These are phyloP conservation scores for Termitomyces sp. DNA, from an alignment of 768 basidiomycete species.

Conservation along the genomic window DNA sequence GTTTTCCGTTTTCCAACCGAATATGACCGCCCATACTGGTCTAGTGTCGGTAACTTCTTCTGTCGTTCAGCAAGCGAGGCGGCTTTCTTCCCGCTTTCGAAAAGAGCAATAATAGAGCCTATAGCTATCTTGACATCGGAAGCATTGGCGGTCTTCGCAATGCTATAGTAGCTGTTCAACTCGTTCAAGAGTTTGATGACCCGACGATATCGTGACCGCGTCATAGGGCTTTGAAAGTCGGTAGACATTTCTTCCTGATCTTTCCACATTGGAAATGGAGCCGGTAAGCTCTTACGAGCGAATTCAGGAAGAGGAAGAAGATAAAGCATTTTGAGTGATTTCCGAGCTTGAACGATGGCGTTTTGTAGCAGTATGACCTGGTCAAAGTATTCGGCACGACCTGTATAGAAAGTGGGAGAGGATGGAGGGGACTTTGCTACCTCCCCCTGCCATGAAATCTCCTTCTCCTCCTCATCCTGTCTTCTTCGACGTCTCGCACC, in stretches of 20 bases:
- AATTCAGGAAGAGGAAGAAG: conserved; percentile 79
- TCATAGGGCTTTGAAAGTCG: conserved; percentile 57
- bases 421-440: conserved; percentile 37
- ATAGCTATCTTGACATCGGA: conserved; percentile 51
- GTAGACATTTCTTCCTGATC: conserved; percentile 52
- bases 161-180: conserved; percentile 57
- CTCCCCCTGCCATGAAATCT: conserved; percentile 10
- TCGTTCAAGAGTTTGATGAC: conserved; percentile 60
- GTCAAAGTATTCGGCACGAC: conserved; percentile 72
- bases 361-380: conserved; percentile 62
- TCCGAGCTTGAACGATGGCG: conserved; percentile 55
- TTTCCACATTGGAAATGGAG: conserved; percentile 67
- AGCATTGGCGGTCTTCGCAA: conserved; percentile 57
- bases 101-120: conserved; percentile 50
- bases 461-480: conserved; percentile 9
- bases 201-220: conserved; percentile 66
- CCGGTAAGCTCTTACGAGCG: conserved; percentile 54
- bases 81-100: conserved; percentile 62
- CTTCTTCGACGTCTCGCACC: conserved; percentile 16
- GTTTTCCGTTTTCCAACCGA: conserved; percentile 87
- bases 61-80: conserved; percentile 42
- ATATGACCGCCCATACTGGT: conserved; percentile 80
- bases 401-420: conserved; percentile 84
- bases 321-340: conserved; percentile 56
- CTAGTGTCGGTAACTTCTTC: conserved; percentile 58